These are phyloP conservation scores for Skeletonema potamos DNA, from an alignment of 108 stramenopile genomes.

Conservation along the genomic window DNA sequence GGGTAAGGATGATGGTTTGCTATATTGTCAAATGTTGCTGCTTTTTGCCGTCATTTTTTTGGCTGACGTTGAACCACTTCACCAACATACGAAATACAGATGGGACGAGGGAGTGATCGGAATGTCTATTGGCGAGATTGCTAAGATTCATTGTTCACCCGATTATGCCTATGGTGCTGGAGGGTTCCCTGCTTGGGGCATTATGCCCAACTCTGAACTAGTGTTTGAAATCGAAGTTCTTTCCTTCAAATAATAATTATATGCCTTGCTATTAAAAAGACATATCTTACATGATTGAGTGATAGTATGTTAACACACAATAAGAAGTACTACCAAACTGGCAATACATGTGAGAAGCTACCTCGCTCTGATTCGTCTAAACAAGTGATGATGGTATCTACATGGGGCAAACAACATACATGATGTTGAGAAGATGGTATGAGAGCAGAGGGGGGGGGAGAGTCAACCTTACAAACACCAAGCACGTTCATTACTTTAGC, in stretches of 20 bases:
- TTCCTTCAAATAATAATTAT: constrained; percentile 46
- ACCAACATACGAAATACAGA: constrained; percentile 63
- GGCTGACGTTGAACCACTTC: background rate
- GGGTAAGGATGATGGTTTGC: constrained; percentile 17
- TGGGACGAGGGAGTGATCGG: constrained; percentile 89
- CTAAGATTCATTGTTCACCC: constrained; percentile 85
- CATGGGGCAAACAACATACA: no score
- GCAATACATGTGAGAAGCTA: no score
- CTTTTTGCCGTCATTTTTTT: background rate
- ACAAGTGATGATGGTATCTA: no score
- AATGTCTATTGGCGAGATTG: constrained; percentile 82
- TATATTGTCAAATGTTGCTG: background rate
- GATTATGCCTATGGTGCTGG: constrained; percentile 91
- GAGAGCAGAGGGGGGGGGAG: no score
- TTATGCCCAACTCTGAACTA: constrained; percentile 83
- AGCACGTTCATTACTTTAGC: constrained; percentile 18
- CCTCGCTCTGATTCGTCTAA: no score
- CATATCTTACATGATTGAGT: no score
- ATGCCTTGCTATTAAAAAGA: background rate
- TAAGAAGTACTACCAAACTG: no score
- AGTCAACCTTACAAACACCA: background rate
- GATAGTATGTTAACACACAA: no score
- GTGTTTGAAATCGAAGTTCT: constrained; percentile 91
- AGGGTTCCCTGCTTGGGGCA: constrained; percentile 89
- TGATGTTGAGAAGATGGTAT: no score